Percentiles rank a stretch among this genome's conserved stretches.
phyloP scores from a whole-genome alignment of 2,329 filamentous ascomycete genomes.

The Alternaria sp. region DNA sequence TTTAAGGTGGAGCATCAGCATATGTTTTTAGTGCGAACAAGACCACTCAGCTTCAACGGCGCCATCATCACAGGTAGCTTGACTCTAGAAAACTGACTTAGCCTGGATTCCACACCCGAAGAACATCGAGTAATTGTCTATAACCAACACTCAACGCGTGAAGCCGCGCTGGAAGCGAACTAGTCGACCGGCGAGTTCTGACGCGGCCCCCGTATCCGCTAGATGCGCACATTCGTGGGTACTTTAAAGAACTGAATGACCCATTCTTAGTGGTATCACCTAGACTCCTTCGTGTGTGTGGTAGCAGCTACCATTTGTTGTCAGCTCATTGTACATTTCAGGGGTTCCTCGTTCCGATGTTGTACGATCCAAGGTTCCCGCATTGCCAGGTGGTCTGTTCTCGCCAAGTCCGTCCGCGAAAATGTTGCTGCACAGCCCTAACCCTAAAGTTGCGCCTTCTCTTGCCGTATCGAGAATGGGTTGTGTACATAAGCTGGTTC shows the following conservation, averaged over 20 bases:
- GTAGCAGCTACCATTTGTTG: background rate
- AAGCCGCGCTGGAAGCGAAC: background rate
- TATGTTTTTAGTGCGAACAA: background rate
- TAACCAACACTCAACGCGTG: background rate
- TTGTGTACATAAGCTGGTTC: background rate
- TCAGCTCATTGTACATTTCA: background rate
- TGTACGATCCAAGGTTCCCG: background rate
- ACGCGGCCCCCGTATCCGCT: background rate
- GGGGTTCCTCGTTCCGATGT: background rate
- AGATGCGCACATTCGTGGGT: background rate
- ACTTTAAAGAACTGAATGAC: background rate
- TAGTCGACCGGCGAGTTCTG: background rate
- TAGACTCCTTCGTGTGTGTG: background rate
- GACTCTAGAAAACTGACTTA: background rate
- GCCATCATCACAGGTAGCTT: background rate
- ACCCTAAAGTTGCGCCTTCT: background rate
- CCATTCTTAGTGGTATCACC: background rate
- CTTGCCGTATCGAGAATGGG: background rate
- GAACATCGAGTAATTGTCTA: background rate
- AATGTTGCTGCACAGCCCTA: background rate
- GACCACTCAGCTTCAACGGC: background rate
- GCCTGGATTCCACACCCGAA: background rate
- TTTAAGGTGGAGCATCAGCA: background rate
- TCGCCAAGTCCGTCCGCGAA: background rate
- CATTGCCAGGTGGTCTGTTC: background rate